Conservation (phyloP, 2,329 filamentous ascomycete species). For the Aspergillus melleus region DNA sequence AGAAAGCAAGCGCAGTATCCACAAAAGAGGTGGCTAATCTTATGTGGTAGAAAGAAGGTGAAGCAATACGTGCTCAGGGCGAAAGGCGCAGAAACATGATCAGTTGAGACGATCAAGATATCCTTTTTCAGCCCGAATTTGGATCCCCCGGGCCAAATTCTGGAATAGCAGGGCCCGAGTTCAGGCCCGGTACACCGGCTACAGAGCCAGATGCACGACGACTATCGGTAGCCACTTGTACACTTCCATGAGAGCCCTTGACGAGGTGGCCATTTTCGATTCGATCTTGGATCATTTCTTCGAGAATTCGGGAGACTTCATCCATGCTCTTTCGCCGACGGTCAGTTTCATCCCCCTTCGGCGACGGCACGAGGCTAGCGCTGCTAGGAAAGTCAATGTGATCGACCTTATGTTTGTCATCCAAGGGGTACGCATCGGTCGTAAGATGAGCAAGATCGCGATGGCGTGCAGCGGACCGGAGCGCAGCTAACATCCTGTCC, state of each 20-base stretch:
- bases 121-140: not conserved
- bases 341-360: constrained; percentile 35
- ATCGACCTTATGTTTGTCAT: constrained; percentile 29
- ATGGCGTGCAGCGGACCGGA: constrained; percentile 81
- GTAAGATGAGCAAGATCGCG: constrained; percentile 73
- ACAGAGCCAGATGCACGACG: constrained; percentile 32
- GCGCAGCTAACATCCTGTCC: constrained; percentile 84
- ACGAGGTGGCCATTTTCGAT: constrained; percentile 74
- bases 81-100: not conserved
- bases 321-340: constrained; percentile 69
- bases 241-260: constrained; percentile 65
- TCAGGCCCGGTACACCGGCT: constrained; percentile 27
- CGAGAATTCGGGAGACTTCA: constrained; percentile 89
- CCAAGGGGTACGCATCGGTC: constrained; percentile 35
- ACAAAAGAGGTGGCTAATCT: not conserved
- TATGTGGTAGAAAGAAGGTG: not conserved
- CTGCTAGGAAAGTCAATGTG: constrained; percentile 19
- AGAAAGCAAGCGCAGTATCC: not conserved
- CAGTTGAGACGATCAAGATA: constrained; percentile 13
- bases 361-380: constrained; percentile 26
- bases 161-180: constrained; percentile 20
- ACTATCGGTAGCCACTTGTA: constrained; percentile 56
- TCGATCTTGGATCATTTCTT: constrained; percentile 93
- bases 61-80: not conserved
- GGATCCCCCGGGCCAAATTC: constrained; percentile 10